phyloP scores from a whole-genome alignment of 192 early-diverging fungal species.

The Ramicandelaber brevisporus region DNA sequence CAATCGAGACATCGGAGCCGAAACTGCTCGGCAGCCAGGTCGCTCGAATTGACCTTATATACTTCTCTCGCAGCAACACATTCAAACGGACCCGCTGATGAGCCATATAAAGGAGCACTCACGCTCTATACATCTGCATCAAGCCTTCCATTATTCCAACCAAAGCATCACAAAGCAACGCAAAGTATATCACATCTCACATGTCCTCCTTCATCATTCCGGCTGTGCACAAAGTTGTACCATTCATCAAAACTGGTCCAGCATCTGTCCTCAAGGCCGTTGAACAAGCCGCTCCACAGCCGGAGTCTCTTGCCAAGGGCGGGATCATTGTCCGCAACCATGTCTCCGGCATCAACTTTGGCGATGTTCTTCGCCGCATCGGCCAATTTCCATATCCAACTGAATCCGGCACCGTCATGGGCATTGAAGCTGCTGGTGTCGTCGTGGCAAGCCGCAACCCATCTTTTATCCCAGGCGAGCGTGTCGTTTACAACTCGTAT shows the following conservation, averaged over 20 bases:
- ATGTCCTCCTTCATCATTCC: no score
- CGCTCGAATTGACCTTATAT: no score
- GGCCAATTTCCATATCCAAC: conserved; percentile 57
- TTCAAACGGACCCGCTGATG: no score
- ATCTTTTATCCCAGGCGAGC: conserved; percentile 45
- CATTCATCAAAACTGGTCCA: conserved; percentile 23
- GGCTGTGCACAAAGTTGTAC: conserved; percentile 18
- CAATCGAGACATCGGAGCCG: no score
- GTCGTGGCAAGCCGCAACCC: conserved; percentile 44
- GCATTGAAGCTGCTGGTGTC: conserved; percentile 62
- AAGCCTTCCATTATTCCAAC: no score
- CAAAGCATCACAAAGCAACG: no score
- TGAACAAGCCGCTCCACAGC: conserved; percentile 17
- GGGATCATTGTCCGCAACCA: conserved; percentile 51
- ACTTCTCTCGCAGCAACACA: no score
- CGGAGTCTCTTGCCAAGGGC: conserved; percentile 15
- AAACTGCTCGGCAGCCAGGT: no score
- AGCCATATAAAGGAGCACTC: no score
- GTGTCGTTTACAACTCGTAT: conserved; percentile 37
- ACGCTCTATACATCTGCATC: no score
- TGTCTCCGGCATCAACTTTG: conserved; percentile 63
- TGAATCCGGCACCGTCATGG: conserved; percentile 34
- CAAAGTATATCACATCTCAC: no score
- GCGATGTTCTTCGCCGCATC: conserved; percentile 69
- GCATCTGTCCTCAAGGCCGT: conserved; percentile 24